Conservation (phyloP, 345 rosid genomes). For the Dimocarpus longan region DNA sequence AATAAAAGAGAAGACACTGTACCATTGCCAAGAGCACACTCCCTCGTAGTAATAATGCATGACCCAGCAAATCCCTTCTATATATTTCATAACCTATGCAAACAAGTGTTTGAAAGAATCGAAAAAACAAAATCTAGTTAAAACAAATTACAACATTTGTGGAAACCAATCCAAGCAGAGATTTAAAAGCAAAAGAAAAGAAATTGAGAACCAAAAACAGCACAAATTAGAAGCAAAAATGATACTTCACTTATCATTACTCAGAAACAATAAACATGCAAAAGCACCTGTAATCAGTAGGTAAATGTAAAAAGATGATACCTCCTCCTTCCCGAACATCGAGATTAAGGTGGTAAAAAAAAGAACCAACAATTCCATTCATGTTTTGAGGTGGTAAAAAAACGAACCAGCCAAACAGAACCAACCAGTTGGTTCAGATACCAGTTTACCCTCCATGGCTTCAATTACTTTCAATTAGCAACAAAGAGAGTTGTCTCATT, state of each 20-base stretch:
- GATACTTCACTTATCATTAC: background rate
- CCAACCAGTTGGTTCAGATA: too few species aligned
- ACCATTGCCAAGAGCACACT: slow-evolving; percentile 55
- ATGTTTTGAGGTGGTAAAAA: too few species aligned
- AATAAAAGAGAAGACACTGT: background rate
- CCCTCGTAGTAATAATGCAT: slow-evolving; percentile 53
- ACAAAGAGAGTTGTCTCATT: too few species aligned
- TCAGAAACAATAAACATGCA: background rate
- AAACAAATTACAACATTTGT: background rate
- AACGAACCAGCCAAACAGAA: too few species aligned
- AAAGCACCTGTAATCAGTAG: background rate
- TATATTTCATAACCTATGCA: slow-evolving; percentile 32
- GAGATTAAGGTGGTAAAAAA: background rate
- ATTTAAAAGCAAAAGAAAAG: background rate
- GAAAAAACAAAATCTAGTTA: background rate
- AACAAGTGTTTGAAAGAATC: background rate
- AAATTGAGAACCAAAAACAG: background rate
- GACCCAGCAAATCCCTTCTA: slow-evolving; percentile 49
- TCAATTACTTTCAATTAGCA: too few species aligned
- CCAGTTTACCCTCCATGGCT: too few species aligned
- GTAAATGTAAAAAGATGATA: background rate
- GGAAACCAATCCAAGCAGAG: background rate
- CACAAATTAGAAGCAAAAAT: background rate
- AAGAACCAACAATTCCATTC: too few species aligned
- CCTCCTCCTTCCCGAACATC: background rate